Base-by-base conservation (phyloP, 176 grass and related monocot species). In the Miscanthus lutarioriparius region DNA sequence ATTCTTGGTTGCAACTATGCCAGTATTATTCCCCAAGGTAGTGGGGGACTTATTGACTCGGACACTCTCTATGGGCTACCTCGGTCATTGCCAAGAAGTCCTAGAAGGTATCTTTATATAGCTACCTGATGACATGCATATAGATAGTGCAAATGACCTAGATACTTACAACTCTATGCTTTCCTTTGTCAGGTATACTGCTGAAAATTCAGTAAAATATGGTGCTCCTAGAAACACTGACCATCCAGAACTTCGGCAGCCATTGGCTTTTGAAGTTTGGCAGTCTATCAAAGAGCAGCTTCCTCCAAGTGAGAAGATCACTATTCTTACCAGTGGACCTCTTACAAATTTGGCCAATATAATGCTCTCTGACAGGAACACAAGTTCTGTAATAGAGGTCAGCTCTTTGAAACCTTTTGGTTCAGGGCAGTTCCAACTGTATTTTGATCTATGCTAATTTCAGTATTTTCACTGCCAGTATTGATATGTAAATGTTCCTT, bases 281-380 rank as follows among this genome's bases (percentile, higher is more conserved):
- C 72, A 91, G 40, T 95, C 87, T 76, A 73, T 97, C 49, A 72
- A 53, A 72, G n/a, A 68, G 49, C 64, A 83, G 75, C 82, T 91
- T 71, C 40, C 69, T 80, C 84, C 91, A 79, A 84, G 76, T 33
- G 82, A 95, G 47, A 95, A 83, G 76, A 85, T 97, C 68, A 86
- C 85, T 77, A 78, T 93, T 64, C 80, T 97, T 73, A 88, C 89
- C 12, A 97, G 48, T 80, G 89, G 95, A 67, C 95, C 95, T 68
- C 91, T 97, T 75, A 97, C 91, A 82, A 95, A 95, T 86, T 79
- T 97, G 20, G 95, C 92, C 71, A 93, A 85, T 65, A 93, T 97
- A 8, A 14, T 97, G 22, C 86, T 86, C 25, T 85, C 72, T 61
- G 91, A 97, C 71, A 88, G 63, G n/a, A 86, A 64, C 25, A 78